These are phyloP conservation scores for Ampelocalamus luodianensis DNA, from an alignment of 176 grass and related monocot species.

Conservation along the genomic window DNA sequence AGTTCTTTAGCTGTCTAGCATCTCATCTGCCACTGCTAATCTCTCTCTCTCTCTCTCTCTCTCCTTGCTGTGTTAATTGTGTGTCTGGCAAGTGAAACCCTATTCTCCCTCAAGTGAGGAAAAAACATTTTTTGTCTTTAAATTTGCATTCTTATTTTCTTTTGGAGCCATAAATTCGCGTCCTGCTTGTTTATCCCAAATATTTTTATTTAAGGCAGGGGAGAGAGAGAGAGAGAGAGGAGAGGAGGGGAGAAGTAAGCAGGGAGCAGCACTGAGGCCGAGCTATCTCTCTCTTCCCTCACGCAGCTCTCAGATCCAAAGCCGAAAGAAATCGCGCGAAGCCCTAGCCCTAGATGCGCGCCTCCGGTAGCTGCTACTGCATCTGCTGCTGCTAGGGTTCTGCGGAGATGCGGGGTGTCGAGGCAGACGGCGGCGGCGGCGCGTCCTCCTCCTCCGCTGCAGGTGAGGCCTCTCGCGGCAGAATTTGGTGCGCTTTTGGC, in stretches of 20 bases:
- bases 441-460: slow-evolving; percentile 45
- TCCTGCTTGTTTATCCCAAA: slow-evolving; percentile 30
- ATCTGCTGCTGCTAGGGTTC: slow-evolving; percentile 37
- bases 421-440: slow-evolving; percentile 41
- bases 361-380: slow-evolving; percentile 4
- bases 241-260: slow-evolving; percentile 12
- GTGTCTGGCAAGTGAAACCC: slow-evolving; percentile 7
- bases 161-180: slow-evolving; percentile 24
- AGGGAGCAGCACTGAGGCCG: slow-evolving; percentile 38
- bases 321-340: slow-evolving; percentile 38
- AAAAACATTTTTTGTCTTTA: neutral
- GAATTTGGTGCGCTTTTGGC: slow-evolving; percentile 25
- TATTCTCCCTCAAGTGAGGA: neutral
- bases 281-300: slow-evolving; percentile 38
- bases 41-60: neutral
- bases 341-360: slow-evolving; percentile 43
- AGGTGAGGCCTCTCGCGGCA: slow-evolving; percentile 46
- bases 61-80: neutral
- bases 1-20: neutral
- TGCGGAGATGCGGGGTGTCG: slow-evolving; percentile 50
- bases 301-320: slow-evolving; percentile 58
- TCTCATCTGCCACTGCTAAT: slow-evolving; percentile 10
- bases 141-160: slow-evolving; percentile 16
- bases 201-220: slow-evolving; percentile 40
- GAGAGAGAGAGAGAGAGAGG: slow-evolving; percentile 22